phyloP scores from a whole-genome alignment of 2,329 filamentous ascomycete species.

The Lizonia empirigonia region DNA sequence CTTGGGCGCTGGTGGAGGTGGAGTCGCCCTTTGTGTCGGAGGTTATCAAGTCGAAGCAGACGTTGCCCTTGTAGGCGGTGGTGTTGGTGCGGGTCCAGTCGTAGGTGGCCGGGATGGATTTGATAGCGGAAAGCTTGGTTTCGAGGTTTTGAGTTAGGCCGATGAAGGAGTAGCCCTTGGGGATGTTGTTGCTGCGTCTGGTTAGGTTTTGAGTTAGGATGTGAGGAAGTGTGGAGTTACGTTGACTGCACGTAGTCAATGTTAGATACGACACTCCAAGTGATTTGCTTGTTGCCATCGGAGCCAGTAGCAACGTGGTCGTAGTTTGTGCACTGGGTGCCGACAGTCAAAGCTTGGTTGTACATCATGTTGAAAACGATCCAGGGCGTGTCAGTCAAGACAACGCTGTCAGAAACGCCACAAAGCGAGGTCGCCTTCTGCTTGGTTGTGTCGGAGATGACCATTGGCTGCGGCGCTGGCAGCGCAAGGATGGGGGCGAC shows the following conservation, averaged over 20 bases:
- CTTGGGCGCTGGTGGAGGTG: constrained; percentile 48
- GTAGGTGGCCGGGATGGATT: constrained; percentile 50
- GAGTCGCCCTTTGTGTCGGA: constrained; percentile 52
- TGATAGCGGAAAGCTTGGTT: constrained; percentile 47
- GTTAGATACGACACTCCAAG: constrained; percentile 49
- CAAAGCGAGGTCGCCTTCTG: constrained; percentile 25
- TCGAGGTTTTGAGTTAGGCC: constrained; percentile 53
- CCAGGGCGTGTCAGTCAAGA: constrained; percentile 51
- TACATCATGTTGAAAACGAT: constrained; percentile 57
- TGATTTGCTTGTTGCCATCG: constrained; percentile 44
- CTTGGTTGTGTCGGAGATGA: constrained; percentile 19
- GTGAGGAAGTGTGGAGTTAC: constrained; percentile 5
- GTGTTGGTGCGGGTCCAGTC: constrained; percentile 50
- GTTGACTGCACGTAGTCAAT: constrained; percentile 44
- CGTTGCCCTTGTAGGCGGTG: constrained; percentile 53
- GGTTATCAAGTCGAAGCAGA: constrained; percentile 55
- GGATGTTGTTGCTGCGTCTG: constrained; percentile 42
- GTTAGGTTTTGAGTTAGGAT: background rate
- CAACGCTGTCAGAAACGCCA: constrained; percentile 22
- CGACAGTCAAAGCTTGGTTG: constrained; percentile 48
- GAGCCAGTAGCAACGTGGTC: constrained; percentile 35
- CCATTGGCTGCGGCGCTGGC: constrained; percentile 21
- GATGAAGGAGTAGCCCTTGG: constrained; percentile 55
- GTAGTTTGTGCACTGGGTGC: constrained; percentile 51
- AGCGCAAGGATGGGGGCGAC: constrained; percentile 14